phyloP scores from a whole-genome alignment of 345 rosid species.

The Bruguiera parviflora region DNA sequence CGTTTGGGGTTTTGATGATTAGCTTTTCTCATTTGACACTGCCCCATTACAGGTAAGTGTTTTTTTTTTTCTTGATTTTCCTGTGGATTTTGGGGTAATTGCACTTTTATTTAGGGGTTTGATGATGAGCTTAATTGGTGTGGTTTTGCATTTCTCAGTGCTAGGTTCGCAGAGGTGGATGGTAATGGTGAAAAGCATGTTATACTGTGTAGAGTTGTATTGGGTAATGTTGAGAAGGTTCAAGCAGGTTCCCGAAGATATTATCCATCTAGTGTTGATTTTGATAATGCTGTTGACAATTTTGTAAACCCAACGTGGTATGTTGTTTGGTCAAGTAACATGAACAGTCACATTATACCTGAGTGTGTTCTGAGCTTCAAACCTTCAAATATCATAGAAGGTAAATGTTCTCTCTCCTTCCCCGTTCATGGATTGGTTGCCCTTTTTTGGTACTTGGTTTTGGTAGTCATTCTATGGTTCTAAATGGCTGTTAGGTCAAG shows the following conservation, averaged over 20 bases:
- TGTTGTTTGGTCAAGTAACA: constrained; percentile 41
- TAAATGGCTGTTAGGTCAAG: constrained; percentile 19
- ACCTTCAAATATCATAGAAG: constrained; percentile 23
- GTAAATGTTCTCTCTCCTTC: constrained; percentile 16
- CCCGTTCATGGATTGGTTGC: not conserved
- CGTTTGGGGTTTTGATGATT: not conserved
- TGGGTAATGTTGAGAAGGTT: constrained; percentile 47
- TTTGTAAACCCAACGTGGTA: constrained; percentile 36
- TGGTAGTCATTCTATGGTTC: not conserved
- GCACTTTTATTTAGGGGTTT: not conserved
- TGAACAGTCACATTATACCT: constrained; percentile 44
- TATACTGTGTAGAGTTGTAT: constrained; percentile 41
- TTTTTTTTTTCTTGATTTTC: not conserved
- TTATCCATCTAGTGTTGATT: constrained; percentile 33
- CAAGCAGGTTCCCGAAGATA: constrained; percentile 35
- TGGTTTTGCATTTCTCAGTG: constrained; percentile 25
- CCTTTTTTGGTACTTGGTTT: not conserved
- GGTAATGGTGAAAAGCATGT: constrained; percentile 45
- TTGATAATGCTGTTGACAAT: constrained; percentile 47
- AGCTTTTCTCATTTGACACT: not conserved
- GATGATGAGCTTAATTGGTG: not conserved
- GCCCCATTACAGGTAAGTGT: no score
- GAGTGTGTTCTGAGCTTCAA: constrained; percentile 49
- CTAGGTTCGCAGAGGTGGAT: constrained; percentile 32
- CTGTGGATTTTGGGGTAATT: not conserved